These are phyloP conservation scores for Cudoniella acicularis DNA, from an alignment of 495 filamentous ascomycete genomes.

Conservation along the genomic window DNA sequence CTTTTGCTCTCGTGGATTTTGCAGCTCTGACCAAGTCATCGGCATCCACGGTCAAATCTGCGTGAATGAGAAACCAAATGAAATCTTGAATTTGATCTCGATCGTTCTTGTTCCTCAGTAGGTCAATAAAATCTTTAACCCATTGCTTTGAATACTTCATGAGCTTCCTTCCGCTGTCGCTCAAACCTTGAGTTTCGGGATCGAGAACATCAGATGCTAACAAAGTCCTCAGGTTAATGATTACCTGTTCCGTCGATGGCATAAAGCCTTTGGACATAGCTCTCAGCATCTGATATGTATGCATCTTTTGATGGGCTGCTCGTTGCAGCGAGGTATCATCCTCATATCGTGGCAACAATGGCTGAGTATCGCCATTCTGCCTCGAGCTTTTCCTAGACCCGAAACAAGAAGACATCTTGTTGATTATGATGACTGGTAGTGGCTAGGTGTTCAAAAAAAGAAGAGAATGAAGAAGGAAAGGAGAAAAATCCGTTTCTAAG, in stretches of 20 bases:
- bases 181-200: constrained; percentile 69
- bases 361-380: constrained; percentile 55
- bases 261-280: constrained; percentile 84
- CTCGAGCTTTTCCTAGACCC: constrained; percentile 29
- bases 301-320: constrained; percentile 77
- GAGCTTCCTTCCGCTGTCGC: constrained; percentile 69
- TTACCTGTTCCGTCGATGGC: constrained; percentile 83
- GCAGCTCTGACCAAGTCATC: constrained; percentile 56
- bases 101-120: constrained; percentile 76
- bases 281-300: constrained; percentile 86
- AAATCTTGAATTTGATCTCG: constrained; percentile 89
- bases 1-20: constrained; percentile 60
- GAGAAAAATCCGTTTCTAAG: neutral
- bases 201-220: constrained; percentile 76
- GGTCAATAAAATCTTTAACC: constrained; percentile 69
- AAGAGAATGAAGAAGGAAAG: neutral
- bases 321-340: constrained; percentile 79
- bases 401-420: constrained; percentile 33
- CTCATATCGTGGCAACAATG: constrained; percentile 78
- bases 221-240: constrained; percentile 77
- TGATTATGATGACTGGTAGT: neutral
- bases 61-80: constrained; percentile 77
- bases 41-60: constrained; percentile 64
- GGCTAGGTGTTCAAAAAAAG: neutral
- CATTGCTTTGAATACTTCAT: constrained; percentile 68